phyloP scores from a whole-genome alignment of 2,329 filamentous ascomycete genomes.

The Juglanconis juglandina region DNA sequence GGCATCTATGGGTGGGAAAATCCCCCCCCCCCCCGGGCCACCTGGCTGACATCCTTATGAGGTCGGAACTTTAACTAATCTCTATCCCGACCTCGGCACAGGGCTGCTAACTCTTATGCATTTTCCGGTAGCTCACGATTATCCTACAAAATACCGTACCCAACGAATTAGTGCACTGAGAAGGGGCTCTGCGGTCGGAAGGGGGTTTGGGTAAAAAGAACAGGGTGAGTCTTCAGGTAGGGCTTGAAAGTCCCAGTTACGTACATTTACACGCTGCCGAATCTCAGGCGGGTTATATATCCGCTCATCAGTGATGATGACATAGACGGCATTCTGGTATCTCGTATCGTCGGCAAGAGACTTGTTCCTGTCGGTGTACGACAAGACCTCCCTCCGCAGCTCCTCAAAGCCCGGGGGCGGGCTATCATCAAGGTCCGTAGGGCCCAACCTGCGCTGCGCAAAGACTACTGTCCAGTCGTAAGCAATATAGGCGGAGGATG shows the following conservation, averaged over 20 bases:
- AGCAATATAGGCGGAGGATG: background rate
- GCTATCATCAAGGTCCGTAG: background rate
- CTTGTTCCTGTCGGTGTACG: background rate
- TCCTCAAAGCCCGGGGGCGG: background rate
- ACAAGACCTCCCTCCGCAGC: slow-evolving; percentile 1
- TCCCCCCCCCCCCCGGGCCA: no score
- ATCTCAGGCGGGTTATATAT: background rate
- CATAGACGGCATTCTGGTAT: slow-evolving; percentile 6
- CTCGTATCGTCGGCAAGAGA: background rate
- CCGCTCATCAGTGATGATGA: slow-evolving; percentile 2
- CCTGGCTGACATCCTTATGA: no score
- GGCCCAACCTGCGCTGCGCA: background rate
- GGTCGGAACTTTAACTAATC: background rate
- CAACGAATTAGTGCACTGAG: background rate
- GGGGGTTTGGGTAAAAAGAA: background rate
- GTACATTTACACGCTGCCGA: background rate
- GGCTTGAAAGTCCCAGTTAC: background rate
- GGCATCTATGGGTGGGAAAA: no score
- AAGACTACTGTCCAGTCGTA: slow-evolving; percentile 2
- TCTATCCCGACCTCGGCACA: background rate
- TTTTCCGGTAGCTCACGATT: background rate
- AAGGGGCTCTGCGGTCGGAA: background rate
- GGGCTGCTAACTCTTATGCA: background rate
- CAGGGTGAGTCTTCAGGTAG: background rate
- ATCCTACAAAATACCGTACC: background rate